These are phyloP conservation scores for Aureobasidium subglaciale DNA, from an alignment of 2,329 filamentous ascomycete species.

Conservation along the genomic window DNA sequence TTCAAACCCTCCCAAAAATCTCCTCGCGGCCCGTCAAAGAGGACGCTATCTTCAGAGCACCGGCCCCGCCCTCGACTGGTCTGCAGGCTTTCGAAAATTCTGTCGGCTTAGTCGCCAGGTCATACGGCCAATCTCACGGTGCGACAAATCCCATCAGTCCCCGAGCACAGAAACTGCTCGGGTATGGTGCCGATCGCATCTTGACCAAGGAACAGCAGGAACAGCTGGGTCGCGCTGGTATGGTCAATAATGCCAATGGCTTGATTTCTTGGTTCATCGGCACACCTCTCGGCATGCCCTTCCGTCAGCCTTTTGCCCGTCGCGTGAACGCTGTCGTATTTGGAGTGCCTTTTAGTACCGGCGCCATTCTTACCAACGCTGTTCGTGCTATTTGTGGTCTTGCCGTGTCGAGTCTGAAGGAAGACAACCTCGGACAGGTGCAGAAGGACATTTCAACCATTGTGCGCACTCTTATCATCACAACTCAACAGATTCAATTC, in stretches of 20 bases:
- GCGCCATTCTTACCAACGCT: slow-evolving; percentile 63
- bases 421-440: slow-evolving; percentile 83
- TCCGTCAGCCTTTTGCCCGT: slow-evolving; percentile 62
- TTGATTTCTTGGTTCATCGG: slow-evolving; percentile 40
- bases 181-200: slow-evolving; percentile 22
- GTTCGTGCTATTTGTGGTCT: slow-evolving; percentile 56
- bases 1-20: slow-evolving; percentile 12
- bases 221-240: slow-evolving; percentile 42
- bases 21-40: slow-evolving; percentile 36
- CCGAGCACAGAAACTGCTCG: slow-evolving; percentile 28
- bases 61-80: slow-evolving; percentile 27
- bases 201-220: slow-evolving; percentile 47
- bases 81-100: slow-evolving; percentile 33
- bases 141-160: slow-evolving; percentile 31
- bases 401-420: slow-evolving; percentile 63
- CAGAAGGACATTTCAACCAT: slow-evolving; percentile 70
- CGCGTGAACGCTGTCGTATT: slow-evolving; percentile 62
- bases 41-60: slow-evolving; percentile 39
- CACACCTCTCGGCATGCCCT: slow-evolving; percentile 55
- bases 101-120: slow-evolving; percentile 40
- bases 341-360: slow-evolving; percentile 64
- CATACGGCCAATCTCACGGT: slow-evolving; percentile 40
- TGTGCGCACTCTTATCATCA: slow-evolving; percentile 63
- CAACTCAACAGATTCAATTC: slow-evolving; percentile 61
- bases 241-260: slow-evolving; percentile 37